Percentiles rank a stretch among this genome's conserved stretches.
Evolutionary conservation across 768 basidiomycete species (phyloP).

Genomic region (Collybiopsis luxurians): DNA sequence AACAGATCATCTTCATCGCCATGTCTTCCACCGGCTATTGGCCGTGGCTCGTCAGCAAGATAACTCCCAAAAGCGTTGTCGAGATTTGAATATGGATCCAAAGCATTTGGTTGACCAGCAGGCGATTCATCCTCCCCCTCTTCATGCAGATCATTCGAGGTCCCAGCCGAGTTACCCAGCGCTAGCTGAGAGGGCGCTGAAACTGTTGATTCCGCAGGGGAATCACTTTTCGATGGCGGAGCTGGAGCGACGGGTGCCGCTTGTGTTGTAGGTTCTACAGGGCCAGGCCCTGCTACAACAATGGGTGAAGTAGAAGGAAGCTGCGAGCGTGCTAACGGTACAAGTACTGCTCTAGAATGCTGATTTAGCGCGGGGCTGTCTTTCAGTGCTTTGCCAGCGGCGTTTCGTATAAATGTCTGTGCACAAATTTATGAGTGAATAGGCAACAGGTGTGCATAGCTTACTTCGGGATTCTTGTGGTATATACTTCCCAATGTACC

Average conservation of each 20-base stretch:
- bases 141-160: conserved; percentile 21
- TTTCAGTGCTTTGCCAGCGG: conserved; percentile 73
- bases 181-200: conserved; percentile 11
- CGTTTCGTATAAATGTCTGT: conserved; percentile 92
- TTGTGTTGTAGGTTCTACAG: conserved; percentile 41
- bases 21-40: conserved; percentile 47
- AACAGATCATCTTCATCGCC: conserved; percentile 67
- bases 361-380: conserved; percentile 91
- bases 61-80: conserved; percentile 76
- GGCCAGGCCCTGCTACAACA: conserved; percentile 62
- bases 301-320: conserved; percentile 42
- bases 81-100: conserved; percentile 84
- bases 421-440: not conserved
- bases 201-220: no score
- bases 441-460: no score
- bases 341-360: conserved; percentile 70
- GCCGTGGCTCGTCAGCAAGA: conserved; percentile 67
- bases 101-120: conserved; percentile 17
- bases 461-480: conserved; percentile 94
- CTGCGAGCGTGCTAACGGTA: conserved; percentile 54
- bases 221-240: conserved; percentile 28
- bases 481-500: conserved; percentile 95
- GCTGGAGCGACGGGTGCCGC: conserved; percentile 21
- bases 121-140: conserved; percentile 38
- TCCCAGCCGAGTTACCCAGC: not conserved